Conservation (phyloP, 108 stramenopile genomes). For the Thalassiosira profunda region DNA sequence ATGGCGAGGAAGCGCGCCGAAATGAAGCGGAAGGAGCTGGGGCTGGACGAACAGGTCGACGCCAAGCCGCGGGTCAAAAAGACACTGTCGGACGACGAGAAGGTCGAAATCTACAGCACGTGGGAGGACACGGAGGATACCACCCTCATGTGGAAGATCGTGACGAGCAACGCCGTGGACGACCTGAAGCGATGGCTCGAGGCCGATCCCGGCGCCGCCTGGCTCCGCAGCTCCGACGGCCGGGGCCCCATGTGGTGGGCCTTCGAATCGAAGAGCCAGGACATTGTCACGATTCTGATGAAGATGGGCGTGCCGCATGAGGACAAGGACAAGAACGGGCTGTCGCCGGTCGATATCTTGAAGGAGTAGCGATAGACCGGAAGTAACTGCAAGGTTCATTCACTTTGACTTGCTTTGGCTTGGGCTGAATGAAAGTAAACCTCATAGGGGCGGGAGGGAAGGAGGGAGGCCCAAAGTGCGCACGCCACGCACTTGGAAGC, state of each 20-base stretch:
- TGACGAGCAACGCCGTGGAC: conserved; percentile 58
- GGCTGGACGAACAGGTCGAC: conserved; percentile 3
- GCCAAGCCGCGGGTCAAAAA: conserved; percentile 4
- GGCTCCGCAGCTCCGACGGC: conserved; percentile 87
- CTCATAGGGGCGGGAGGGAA: too few relatives aligned
- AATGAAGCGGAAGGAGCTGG: conserved; percentile 36
- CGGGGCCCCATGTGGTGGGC: conserved; percentile 94
- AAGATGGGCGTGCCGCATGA: conserved; percentile 80
- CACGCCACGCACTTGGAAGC: too few relatives aligned
- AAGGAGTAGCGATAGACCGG: conserved; percentile 55
- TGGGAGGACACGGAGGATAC: conserved; percentile 90
- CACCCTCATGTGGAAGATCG: conserved; percentile 88
- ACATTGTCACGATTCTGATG: conserved; percentile 85
- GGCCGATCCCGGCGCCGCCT: conserved; percentile 77
- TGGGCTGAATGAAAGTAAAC: too few relatives aligned
- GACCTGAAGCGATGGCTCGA: conserved; percentile 74
- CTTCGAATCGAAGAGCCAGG: conserved; percentile 80
- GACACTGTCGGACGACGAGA: conserved; percentile 47
- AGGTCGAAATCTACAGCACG: conserved; percentile 72
- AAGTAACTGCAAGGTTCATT: too few relatives aligned
- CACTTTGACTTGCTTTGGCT: too few relatives aligned
- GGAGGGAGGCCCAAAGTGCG: too few relatives aligned
- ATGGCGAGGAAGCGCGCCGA: conserved; percentile 59
- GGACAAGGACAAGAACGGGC: conserved; percentile 80
- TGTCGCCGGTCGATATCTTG: conserved; percentile 78